These are phyloP conservation scores for Aureobasidium sp. DNA, from an alignment of 2,329 filamentous ascomycete genomes.

Conservation along the genomic window DNA sequence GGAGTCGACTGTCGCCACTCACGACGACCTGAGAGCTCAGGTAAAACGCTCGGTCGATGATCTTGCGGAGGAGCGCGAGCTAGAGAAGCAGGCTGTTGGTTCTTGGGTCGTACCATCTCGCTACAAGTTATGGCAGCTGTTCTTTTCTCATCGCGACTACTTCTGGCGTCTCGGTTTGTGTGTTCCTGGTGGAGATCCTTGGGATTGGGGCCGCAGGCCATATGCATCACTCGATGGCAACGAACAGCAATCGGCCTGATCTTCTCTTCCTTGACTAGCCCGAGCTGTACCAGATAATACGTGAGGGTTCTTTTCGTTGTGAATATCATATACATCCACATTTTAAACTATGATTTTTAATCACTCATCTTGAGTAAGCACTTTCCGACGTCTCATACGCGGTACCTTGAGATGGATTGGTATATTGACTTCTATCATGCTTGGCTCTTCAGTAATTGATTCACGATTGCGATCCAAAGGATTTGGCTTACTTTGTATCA, in stretches of 20 bases:
- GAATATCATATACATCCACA: not conserved
- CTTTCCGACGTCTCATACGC: no score
- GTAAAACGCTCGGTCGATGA: not conserved
- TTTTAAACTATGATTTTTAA: not conserved
- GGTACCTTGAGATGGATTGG: no score
- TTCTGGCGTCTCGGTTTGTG: slow-evolving; percentile 92
- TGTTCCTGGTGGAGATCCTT: slow-evolving; percentile 48
- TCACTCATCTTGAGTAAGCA: not conserved
- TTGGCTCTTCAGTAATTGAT: no score
- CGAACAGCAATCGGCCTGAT: not conserved
- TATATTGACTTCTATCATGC: no score
- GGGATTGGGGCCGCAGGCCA: slow-evolving; percentile 2
- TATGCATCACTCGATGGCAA: not conserved
- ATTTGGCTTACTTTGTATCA: no score
- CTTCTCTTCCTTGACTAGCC: not conserved
- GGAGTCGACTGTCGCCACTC: not conserved
- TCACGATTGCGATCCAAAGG: no score
- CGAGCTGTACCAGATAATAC: no score
- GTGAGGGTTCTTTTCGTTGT: not conserved
- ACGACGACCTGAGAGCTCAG: not conserved
- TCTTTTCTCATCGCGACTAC: slow-evolving; percentile 93
- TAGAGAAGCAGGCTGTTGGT: not conserved
- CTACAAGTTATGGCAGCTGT: slow-evolving; percentile 81
- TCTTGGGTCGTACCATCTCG: slow-evolving; percentile 36
- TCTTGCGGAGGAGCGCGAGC: not conserved